Percentiles rank a stretch among this genome's conserved stretches.
phyloP scores from a whole-genome alignment of 306 rosid genomes.

The Casuarina cunninghamiana region DNA sequence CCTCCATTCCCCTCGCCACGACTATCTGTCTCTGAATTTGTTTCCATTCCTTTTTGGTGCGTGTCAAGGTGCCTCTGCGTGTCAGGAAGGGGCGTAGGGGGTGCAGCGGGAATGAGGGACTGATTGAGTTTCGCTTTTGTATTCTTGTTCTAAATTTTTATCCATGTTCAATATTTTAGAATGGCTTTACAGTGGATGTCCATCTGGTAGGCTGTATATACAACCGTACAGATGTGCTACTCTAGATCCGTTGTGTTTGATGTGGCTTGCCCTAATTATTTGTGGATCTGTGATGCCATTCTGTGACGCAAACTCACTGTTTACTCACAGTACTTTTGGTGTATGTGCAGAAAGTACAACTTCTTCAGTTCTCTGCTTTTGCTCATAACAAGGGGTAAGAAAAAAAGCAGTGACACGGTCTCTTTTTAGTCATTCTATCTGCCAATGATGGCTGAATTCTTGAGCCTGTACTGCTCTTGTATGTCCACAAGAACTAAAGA shows the following conservation, averaged over 20 bases:
- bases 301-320: background rate
- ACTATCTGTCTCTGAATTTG: background rate
- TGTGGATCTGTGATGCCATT: background rate
- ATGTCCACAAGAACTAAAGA: background rate
- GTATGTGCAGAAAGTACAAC: background rate
- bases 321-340: background rate
- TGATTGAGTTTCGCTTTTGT: background rate
- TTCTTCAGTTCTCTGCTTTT: background rate
- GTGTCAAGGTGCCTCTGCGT: background rate
- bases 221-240: background rate
- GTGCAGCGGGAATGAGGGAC: too few relatives aligned
- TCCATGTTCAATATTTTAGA: background rate
- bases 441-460: background rate
- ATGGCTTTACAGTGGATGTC: background rate
- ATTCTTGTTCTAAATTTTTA: background rate
- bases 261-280: background rate
- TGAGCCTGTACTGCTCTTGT: background rate
- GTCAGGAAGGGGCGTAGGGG: background rate
- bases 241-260: background rate
- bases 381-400: background rate
- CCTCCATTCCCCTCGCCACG: slow-evolving; percentile 30
- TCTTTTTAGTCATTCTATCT: background rate
- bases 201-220: background rate
- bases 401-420: background rate
- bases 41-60: background rate